A percentile compares a stretch with the other conserved stretches of the same genome.
Evolutionary conservation across 192 early-diverging fungal species (phyloP).

Genomic region (Coemansia sp.): DNA sequence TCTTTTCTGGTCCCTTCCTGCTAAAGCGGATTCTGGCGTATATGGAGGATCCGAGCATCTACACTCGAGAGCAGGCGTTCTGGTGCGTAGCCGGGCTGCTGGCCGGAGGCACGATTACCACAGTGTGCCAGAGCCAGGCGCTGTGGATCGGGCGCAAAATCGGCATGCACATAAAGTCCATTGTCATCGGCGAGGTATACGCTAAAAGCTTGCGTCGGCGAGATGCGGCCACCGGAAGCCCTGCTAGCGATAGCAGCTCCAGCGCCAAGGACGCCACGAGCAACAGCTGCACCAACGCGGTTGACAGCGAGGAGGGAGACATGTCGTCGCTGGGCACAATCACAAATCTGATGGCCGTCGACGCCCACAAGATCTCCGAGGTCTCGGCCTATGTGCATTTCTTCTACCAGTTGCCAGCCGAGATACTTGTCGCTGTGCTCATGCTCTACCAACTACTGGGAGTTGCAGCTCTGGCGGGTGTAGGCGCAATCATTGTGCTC

Average conservation of each 20-base stretch:
- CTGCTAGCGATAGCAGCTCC: conserved; percentile 3
- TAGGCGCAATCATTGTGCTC: conserved; percentile 75
- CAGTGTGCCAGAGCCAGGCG: conserved; percentile 58
- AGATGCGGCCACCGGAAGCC: conserved; percentile 33
- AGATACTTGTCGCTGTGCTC: conserved; percentile 70
- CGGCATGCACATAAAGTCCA: conserved; percentile 62
- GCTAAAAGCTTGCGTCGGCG: conserved; percentile 63
- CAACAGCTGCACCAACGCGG: not conserved
- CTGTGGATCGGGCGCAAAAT: conserved; percentile 71
- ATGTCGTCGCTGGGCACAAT: conserved; percentile 70
- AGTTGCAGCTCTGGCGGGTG: conserved; percentile 78
- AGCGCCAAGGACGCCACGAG: not conserved
- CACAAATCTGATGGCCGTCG: conserved; percentile 64
- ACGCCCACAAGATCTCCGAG: conserved; percentile 62
- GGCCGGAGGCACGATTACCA: conserved; percentile 43
- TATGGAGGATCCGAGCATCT: conserved; percentile 55
- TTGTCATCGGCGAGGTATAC: conserved; percentile 67
- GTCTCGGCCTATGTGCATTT: conserved; percentile 71
- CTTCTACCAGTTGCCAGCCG: conserved; percentile 71
- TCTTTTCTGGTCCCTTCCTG: conserved; percentile 58
- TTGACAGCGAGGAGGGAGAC: conserved; percentile 19
- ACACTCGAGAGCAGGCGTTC: conserved; percentile 56
- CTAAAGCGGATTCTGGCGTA: conserved; percentile 60
- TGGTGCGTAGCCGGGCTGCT: conserved; percentile 65
- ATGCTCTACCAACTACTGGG: conserved; percentile 82